Conservation (phyloP, 768 basidiomycete genomes). For the Gloeophyllum trabeum region DNA sequence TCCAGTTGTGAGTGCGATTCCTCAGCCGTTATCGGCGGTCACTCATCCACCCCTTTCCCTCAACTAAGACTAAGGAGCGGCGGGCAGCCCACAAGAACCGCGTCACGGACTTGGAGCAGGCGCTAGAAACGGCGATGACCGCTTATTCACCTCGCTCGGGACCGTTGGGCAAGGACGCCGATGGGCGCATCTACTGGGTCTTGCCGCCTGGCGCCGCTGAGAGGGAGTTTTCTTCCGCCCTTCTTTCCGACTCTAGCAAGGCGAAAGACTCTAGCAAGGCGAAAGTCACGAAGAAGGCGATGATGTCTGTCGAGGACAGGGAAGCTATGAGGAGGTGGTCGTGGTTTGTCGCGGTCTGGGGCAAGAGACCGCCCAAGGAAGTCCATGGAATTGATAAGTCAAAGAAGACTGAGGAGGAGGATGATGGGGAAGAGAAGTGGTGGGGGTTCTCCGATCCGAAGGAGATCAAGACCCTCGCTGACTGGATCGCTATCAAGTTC, state of each 20-base stretch:
- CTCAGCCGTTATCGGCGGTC: too few species aligned
- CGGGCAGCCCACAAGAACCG: constrained; percentile 38
- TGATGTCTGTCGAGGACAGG: constrained; percentile 35
- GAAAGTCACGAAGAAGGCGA: constrained; percentile 27
- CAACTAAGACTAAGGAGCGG: constrained; percentile 32
- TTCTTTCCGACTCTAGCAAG: constrained; percentile 8
- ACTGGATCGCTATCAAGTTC: constrained; percentile 49
- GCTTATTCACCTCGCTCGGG: constrained; percentile 41
- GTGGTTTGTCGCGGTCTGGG: constrained; percentile 74
- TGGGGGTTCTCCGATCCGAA: constrained; percentile 62
- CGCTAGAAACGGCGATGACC: constrained; percentile 34
- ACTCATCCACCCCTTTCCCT: background rate
- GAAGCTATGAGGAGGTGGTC: constrained; percentile 48
- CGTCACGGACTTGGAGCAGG: constrained; percentile 40
- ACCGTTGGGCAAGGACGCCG: constrained; percentile 56
- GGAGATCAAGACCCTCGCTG: constrained; percentile 53
- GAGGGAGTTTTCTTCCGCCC: constrained; percentile 32
- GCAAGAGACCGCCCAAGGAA: constrained; percentile 38
- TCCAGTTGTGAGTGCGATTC: too few species aligned
- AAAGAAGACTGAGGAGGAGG: constrained; percentile 20
- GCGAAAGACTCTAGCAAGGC: constrained; percentile 21
- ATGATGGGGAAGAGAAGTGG: constrained; percentile 44
- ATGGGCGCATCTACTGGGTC: constrained; percentile 59
- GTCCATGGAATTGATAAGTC: constrained; percentile 14
- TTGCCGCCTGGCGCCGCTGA: constrained; percentile 50